Percentiles rank a stretch among this genome's conserved stretches.
Evolutionary conservation across 78 protist genomes (phyloP).

Genomic region (Blattamonas nauphoetae): DNA sequence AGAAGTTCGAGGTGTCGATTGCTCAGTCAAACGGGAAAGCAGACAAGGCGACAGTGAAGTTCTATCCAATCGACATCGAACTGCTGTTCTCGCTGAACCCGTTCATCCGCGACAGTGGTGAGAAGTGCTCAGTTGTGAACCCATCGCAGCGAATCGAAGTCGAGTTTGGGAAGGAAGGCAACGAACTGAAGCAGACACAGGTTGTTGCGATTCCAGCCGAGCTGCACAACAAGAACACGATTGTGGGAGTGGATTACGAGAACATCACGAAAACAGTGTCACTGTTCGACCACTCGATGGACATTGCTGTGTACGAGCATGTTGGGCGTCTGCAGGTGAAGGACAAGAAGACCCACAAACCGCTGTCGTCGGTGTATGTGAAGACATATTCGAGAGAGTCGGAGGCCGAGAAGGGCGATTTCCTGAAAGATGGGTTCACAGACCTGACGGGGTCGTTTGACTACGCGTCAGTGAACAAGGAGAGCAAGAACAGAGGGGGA

Average conservation of each 20-base stretch:
- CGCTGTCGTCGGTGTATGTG: neutral
- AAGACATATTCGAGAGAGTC: neutral
- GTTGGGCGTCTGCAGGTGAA: neutral
- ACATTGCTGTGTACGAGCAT: neutral
- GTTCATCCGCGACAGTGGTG: neutral
- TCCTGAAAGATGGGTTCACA: neutral
- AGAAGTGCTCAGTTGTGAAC: neutral
- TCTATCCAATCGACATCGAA: neutral
- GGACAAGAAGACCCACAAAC: neutral
- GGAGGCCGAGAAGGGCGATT: neutral
- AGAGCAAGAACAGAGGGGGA: neutral
- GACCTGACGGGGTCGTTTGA: neutral
- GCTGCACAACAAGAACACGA: neutral
- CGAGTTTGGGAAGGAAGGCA: neutral
- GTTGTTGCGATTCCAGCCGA: neutral
- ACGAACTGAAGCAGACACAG: neutral
- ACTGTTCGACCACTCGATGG: neutral
- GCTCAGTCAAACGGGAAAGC: neutral
- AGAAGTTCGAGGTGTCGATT: neutral
- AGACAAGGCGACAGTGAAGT: neutral
- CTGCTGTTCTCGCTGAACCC: neutral
- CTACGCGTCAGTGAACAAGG: neutral
- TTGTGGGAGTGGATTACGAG: neutral
- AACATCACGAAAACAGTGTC: neutral
- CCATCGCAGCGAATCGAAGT: neutral